Percentiles rank a stretch among this genome's conserved stretches.
Conservation (phyloP, 495 filamentous ascomycete species). For the Talaromyces borbonicus region DNA sequence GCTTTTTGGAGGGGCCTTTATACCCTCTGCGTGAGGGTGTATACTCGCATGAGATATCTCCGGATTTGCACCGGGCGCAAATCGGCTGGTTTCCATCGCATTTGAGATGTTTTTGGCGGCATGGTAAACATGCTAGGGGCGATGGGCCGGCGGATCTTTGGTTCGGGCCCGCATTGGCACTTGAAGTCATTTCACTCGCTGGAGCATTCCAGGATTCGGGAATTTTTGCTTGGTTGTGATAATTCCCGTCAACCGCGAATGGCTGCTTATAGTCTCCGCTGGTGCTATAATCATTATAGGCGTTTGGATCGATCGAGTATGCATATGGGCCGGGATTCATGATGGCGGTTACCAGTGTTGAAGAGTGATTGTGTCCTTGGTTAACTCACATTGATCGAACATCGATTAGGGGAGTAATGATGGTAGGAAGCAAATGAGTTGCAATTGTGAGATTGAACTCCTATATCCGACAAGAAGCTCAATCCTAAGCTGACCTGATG, state of each 20-base stretch:
- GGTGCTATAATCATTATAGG: neutral
- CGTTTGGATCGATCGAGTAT: constrained; percentile 2
- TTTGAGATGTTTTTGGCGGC: constrained; percentile 52
- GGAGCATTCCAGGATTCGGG: neutral
- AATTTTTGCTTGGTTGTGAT: constrained; percentile 10
- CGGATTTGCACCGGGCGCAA: constrained; percentile 31
- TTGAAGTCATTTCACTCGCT: neutral
- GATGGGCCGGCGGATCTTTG: constrained; percentile 21
- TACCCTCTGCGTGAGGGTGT: constrained; percentile 40
- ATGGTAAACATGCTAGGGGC: constrained; percentile 45
- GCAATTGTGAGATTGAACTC: no score
- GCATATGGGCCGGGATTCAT: neutral
- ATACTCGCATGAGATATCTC: constrained; percentile 30
- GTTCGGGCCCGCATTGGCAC: constrained; percentile 3
- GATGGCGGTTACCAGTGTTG: neutral
- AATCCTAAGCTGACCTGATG: no score
- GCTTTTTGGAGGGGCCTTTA: constrained; percentile 38
- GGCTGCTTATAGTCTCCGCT: neutral
- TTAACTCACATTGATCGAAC: neutral
- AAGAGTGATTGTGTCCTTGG: neutral
- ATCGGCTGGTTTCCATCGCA: constrained; percentile 34
- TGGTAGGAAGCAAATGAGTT: no score
- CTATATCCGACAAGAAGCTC: no score
- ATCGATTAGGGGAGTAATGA: neutral
- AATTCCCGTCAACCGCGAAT: neutral